These are phyloP conservation scores for Pezicula rhizophila DNA, from an alignment of 2,329 filamentous ascomycete species.

Conservation along the genomic window DNA sequence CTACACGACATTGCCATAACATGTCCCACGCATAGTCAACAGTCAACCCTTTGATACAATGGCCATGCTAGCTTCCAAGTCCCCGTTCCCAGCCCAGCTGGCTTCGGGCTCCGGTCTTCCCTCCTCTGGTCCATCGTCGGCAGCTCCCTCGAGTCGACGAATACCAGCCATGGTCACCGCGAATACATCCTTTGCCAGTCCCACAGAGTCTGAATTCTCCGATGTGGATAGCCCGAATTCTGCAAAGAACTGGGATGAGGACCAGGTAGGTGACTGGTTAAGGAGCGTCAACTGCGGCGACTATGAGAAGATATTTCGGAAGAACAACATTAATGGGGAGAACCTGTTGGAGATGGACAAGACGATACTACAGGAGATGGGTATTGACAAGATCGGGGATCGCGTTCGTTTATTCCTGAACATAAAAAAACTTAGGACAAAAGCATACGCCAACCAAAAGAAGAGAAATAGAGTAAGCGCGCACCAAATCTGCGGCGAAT, in stretches of 20 bases:
- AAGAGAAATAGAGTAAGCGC: constrained; percentile 75
- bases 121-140: constrained; percentile 42
- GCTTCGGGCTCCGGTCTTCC: constrained; percentile 39
- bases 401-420: constrained; percentile 83
- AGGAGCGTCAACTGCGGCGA: constrained; percentile 87
- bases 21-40: constrained; percentile 18
- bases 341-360: constrained; percentile 97
- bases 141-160: constrained; percentile 48
- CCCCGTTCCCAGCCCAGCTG: constrained; percentile 58
- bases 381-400: constrained; percentile 95
- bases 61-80: constrained; percentile 75
- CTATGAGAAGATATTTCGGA: constrained; percentile 83
- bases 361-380: constrained; percentile 93
- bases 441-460: constrained; percentile 69
- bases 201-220: constrained; percentile 89
- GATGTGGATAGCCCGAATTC: constrained; percentile 72
- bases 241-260: constrained; percentile 84
- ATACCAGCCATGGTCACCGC: constrained; percentile 41
- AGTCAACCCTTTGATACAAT: constrained; percentile 36
- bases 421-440: constrained; percentile 77
- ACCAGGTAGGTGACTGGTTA: constrained; percentile 85
- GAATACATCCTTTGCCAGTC: constrained; percentile 60
- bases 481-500: neutral
- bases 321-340: constrained; percentile 96
- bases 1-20: neutral